Conservation (phyloP, 495 filamentous ascomycete species). For the Podospora comata region DNA sequence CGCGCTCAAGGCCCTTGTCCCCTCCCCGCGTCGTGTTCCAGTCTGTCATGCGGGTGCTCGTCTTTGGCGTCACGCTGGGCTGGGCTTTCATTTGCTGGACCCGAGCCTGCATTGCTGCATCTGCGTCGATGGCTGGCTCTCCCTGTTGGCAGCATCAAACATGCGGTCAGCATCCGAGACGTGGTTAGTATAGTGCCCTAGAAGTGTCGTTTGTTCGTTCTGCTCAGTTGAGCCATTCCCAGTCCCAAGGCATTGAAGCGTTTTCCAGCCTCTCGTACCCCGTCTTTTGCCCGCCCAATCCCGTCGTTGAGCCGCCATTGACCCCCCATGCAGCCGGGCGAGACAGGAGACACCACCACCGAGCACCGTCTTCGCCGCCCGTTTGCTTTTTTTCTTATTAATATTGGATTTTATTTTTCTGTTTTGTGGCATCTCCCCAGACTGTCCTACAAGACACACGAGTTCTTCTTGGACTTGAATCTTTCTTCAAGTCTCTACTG, state of each 20-base stretch:
- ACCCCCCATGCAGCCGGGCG: neutral
- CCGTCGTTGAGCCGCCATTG: neutral
- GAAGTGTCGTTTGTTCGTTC: neutral
- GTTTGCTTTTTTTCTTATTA: conserved; percentile 10
- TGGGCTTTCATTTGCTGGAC: conserved; percentile 15
- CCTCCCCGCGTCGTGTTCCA: neutral
- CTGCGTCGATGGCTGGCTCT: conserved; percentile 10
- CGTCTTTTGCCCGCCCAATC: neutral
- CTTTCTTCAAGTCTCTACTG: neutral
- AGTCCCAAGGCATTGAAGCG: neutral
- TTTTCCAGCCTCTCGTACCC: conserved; percentile 10
- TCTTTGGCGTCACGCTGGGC: conserved; percentile 12
- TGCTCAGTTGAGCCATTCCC: conserved; percentile 1
- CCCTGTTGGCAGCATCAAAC: conserved; percentile 11
- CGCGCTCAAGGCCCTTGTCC: neutral
- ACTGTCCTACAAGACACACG: neutral
- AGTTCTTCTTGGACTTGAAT: neutral
- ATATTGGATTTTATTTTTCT: neutral
- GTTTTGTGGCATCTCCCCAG: neutral
- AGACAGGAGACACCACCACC: neutral
- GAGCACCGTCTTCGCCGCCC: conserved; percentile 3
- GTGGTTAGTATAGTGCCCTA: neutral
- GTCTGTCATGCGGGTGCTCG: conserved; percentile 7
- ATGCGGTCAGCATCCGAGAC: conserved; percentile 26
- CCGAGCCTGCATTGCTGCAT: conserved; percentile 6